Evolutionary conservation across 176 grass and related monocot genomes (phyloP), one percentile per base, ranked within the genome.

Genomic region (Phragmites australis): DNA sequence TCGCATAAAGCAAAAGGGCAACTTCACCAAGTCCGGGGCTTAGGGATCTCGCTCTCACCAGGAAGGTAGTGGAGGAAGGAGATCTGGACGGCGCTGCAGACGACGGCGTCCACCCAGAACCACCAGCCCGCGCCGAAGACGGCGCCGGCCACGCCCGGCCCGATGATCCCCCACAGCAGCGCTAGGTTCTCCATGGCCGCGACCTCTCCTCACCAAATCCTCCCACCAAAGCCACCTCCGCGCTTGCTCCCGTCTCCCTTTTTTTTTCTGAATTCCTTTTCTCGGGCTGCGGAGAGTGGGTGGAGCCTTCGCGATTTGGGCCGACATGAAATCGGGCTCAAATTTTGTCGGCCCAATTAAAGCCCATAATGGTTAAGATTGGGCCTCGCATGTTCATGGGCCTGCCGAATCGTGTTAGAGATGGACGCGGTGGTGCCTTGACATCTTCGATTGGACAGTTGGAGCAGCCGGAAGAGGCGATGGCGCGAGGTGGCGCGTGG

Each of bases 71-170:
- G 92, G 75, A 95, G 82, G 85, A 94, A 98, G 72, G 92, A 93
- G 81, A 95, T 76, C 84, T 83, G 83, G 64, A 91, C 92, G 34
- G 79, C 64, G 79, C 96, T 98, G 78, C 92, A 98, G 79, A 98
- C 96, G 61, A 98, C 88, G 56, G 96, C 90, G 74, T 98, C 92
- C 86, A 94, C 92, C 96, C 92, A 98, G 78, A 98, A 94, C 95
- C 95, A 94, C 96, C 96, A 98, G 0, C 88, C 96, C 1, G 96
- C 90, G 32, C 96, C 96, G 70, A 98, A 98, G 43, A 98, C 86
- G 46, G 92, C 92, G 57, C 96, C 96, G 49, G 96, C 42, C 65
- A 98, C 70, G 21, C 96, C 92, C 19, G 92, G 96, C 27, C 92
- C 92, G 76, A 90, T 87, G 86, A 98, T 88, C 70, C 60, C 96